Percentiles rank a stretch among this genome's conserved stretches.
phyloP scores from a whole-genome alignment of 106 monocot species.

The Dendrobium catenatum region DNA sequence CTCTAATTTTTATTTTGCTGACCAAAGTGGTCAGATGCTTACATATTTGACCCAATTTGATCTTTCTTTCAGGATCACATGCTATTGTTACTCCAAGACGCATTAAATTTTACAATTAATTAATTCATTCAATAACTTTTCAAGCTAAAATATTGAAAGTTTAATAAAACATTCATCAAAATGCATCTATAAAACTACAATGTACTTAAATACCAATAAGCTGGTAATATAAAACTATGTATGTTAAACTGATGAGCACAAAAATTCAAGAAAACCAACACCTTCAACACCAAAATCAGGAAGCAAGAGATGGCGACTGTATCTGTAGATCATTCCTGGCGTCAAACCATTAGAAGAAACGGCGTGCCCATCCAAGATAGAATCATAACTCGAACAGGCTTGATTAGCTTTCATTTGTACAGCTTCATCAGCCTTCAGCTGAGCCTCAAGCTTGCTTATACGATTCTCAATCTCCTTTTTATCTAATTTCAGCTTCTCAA shows the following conservation, averaged over 20 bases:
- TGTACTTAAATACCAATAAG: neutral
- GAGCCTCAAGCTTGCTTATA: conserved; percentile 44
- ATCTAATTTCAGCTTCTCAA: conserved; percentile 55
- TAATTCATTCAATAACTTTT: neutral
- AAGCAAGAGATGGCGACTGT: conserved; percentile 85
- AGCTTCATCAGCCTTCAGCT: conserved; percentile 11
- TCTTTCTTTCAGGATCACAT: neutral
- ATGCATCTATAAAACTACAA: neutral
- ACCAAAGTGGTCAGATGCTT: neutral
- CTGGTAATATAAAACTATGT: neutral
- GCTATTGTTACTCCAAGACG: neutral
- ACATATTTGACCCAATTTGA: neutral
- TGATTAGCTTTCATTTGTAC: neutral
- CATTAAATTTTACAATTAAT: neutral
- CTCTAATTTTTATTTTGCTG: neutral
- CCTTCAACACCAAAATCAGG: conserved; percentile 92
- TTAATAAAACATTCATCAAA: conserved; percentile 1
- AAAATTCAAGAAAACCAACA: conserved; percentile 4
- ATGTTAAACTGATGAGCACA: neutral
- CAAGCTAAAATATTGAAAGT: neutral
- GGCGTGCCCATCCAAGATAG: neutral
- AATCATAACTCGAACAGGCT: neutral
- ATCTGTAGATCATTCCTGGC: conserved; percentile 75
- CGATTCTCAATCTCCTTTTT: conserved; percentile 51
- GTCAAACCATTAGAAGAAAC: conserved; percentile 30